Evolutionary conservation across 2,329 filamentous ascomycete genomes (phyloP).

Genomic region (Fusarium avenaceum): DNA sequence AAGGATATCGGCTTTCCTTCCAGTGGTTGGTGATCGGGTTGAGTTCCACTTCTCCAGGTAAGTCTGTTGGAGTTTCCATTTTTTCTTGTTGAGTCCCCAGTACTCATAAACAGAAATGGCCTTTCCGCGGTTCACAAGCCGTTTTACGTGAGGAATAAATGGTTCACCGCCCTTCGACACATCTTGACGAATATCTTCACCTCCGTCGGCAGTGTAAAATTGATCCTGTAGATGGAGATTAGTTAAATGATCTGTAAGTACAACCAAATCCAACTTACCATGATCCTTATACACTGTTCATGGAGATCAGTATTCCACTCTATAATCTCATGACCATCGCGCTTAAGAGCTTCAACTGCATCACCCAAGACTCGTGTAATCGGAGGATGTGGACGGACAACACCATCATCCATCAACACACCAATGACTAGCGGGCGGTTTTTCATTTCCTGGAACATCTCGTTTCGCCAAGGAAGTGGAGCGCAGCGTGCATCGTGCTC

Average conservation of each 20-base stretch:
- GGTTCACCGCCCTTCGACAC: not conserved
- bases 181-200: not conserved
- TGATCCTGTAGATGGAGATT: not conserved
- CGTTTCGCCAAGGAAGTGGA: not conserved
- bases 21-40: not conserved
- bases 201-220: not conserved
- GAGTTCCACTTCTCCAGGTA: not conserved
- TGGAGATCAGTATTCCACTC: slow-evolving; percentile 1
- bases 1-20: not conserved
- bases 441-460: not conserved
- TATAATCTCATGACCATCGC: not conserved
- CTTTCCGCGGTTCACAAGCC: not conserved
- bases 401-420: not conserved
- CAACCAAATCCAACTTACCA: not conserved
- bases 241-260: not conserved
- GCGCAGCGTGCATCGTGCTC: not conserved
- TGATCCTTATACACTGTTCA: not conserved
- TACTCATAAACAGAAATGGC: not conserved
- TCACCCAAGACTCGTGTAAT: not conserved
- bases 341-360: not conserved
- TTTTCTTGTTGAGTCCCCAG: slow-evolving; percentile 9
- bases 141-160: not conserved
- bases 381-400: not conserved
- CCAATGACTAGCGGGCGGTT: not conserved
- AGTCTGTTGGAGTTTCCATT: not conserved